phyloP scores from a whole-genome alignment of 768 basidiomycete genomes.

The Leccinellum albellum region DNA sequence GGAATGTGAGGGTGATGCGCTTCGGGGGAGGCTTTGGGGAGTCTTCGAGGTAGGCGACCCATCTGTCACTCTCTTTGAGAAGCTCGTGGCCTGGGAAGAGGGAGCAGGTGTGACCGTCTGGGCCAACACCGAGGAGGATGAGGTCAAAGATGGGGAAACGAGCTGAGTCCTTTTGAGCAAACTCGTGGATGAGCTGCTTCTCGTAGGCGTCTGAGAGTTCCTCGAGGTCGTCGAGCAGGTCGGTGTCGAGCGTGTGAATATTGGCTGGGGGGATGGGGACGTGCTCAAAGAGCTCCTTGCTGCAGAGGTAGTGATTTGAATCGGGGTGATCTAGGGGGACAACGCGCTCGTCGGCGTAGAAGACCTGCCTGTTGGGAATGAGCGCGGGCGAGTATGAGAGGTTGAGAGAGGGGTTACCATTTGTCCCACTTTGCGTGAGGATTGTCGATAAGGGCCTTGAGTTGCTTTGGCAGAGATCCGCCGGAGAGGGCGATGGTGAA shows the following conservation, averaged over 20 bases:
- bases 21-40: conserved; percentile 90
- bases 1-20: conserved; percentile 89
- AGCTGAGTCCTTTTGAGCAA: conserved; percentile 89
- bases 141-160: conserved; percentile 98
- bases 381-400: not conserved
- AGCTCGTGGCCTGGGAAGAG: conserved; percentile 93
- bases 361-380: conserved; percentile 77
- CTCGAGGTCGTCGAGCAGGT: conserved; percentile 66
- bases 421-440: conserved; percentile 84
- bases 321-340: conserved; percentile 92
- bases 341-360: conserved; percentile 93
- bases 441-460: conserved; percentile 64
- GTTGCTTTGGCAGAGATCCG: conserved; percentile 82
- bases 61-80: conserved; percentile 81
- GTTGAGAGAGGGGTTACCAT: conserved; percentile 59
- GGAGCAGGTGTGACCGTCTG: conserved; percentile 97
- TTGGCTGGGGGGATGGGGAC: conserved; percentile 73
- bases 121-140: conserved; percentile 94
- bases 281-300: conserved; percentile 69
- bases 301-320: conserved; percentile 84
- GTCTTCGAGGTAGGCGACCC: conserved; percentile 93
- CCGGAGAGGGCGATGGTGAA: conserved; percentile 95
- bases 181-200: conserved; percentile 80
- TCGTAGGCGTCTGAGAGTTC: conserved; percentile 81
- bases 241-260: conserved; percentile 79